These are phyloP conservation scores for Arabis alpina DNA, from an alignment of 345 rosid genomes.

Conservation along the genomic window DNA sequence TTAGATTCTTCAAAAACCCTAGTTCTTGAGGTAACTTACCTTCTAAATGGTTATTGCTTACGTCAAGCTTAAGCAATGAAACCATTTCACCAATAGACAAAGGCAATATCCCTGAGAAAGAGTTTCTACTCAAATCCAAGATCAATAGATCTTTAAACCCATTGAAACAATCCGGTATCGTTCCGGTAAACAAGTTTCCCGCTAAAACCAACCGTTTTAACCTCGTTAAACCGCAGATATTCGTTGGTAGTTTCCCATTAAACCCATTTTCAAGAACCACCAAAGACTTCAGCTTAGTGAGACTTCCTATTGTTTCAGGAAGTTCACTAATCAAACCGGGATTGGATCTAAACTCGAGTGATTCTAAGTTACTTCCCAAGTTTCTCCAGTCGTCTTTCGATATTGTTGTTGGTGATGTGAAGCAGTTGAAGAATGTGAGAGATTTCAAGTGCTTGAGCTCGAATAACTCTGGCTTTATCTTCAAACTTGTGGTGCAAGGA, in stretches of 20 bases:
- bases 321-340: conserved; percentile 70
- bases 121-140: conserved; percentile 75
- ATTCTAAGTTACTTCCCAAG: conserved; percentile 56
- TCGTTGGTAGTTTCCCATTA: conserved; percentile 56
- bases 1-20: conserved; percentile 61
- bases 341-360: conserved; percentile 76
- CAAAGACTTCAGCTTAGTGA: conserved; percentile 68
- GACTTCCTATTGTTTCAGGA: conserved; percentile 58
- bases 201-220: conserved; percentile 70
- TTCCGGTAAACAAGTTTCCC: conserved; percentile 63
- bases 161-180: conserved; percentile 55
- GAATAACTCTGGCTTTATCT: conserved; percentile 65
- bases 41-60: conserved; percentile 63
- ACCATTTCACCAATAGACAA: conserved; percentile 54
- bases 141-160: conserved; percentile 65
- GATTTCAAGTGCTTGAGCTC: conserved; percentile 73
- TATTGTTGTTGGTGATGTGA: conserved; percentile 47
- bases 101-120: conserved; percentile 67
- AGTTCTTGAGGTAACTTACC: conserved; percentile 59
- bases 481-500: conserved; percentile 54
- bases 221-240: conserved; percentile 52
- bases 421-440: conserved; percentile 76
- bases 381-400: conserved; percentile 54
- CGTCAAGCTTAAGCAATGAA: conserved; percentile 80
- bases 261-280: conserved; percentile 80